These are phyloP conservation scores for Clonostachys sp. DNA, from an alignment of 2,329 filamentous ascomycete genomes.

Conservation along the genomic window DNA sequence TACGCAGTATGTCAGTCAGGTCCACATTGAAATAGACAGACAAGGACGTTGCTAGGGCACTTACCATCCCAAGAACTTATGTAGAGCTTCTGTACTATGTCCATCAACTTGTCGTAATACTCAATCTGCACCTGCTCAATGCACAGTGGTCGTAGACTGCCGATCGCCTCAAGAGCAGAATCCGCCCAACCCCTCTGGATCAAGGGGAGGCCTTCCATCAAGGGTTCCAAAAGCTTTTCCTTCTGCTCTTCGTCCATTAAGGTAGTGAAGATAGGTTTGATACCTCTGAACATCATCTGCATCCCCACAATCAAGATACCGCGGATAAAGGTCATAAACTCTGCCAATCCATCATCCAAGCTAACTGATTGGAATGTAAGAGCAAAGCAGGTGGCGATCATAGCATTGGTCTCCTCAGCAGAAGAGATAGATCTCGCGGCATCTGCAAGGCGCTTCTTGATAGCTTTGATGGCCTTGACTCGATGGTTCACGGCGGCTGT, in stretches of 20 bases:
- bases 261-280: constrained; percentile 45
- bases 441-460: constrained; percentile 48
- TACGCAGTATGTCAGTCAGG: constrained; percentile 8
- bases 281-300: constrained; percentile 46
- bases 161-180: constrained; percentile 37
- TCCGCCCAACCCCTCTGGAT: constrained; percentile 40
- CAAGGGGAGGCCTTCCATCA: constrained; percentile 38
- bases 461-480: constrained; percentile 58
- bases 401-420: constrained; percentile 52
- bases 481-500: constrained; percentile 60
- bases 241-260: constrained; percentile 34
- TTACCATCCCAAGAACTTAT: constrained; percentile 48
- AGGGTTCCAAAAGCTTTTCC: constrained; percentile 29
- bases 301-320: constrained; percentile 50
- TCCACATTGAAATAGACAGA: neutral
- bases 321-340: constrained; percentile 57
- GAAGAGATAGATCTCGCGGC: constrained; percentile 30
- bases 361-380: constrained; percentile 54
- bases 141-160: constrained; percentile 36
- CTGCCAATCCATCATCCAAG: constrained; percentile 53
- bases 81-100: constrained; percentile 45
- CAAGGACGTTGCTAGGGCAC: constrained; percentile 3
- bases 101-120: constrained; percentile 38
- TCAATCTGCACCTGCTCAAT: constrained; percentile 33
- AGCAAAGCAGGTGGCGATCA: constrained; percentile 55